Conservation (phyloP, 1,284 basidiomycete genomes). For the Moesziomyces antarcticus region DNA sequence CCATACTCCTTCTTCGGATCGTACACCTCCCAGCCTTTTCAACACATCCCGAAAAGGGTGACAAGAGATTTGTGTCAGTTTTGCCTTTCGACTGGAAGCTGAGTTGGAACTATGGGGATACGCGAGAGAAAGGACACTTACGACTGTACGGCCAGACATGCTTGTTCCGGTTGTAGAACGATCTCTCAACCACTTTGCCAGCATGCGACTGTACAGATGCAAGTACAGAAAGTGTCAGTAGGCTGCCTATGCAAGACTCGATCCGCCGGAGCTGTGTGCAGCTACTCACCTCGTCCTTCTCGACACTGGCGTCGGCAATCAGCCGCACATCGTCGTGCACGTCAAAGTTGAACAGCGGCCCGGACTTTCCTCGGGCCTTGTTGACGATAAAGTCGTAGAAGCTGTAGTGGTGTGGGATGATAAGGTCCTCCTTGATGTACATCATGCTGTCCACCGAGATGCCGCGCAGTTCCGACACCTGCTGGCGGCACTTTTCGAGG, state of each 20-base stretch:
- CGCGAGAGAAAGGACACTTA: neutral
- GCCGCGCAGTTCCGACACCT: conserved; percentile 89
- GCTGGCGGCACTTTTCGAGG: conserved; percentile 89
- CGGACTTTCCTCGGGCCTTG: conserved; percentile 97
- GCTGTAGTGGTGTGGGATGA: conserved; percentile 81
- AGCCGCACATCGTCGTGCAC: conserved; percentile 97
- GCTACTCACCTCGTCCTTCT: conserved; percentile 82
- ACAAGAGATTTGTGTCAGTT: neutral
- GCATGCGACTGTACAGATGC: conserved; percentile 78
- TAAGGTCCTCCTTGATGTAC: conserved; percentile 81
- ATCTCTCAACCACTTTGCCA: conserved; percentile 93
- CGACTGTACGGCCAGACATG: conserved; percentile 89
- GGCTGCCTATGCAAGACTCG: neutral
- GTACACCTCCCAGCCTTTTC: conserved; percentile 59
- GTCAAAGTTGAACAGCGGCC: conserved; percentile 97
- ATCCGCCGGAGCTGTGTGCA: neutral
- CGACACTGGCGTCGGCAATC: conserved; percentile 91
- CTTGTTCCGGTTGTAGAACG: conserved; percentile 95
- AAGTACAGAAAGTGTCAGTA: neutral
- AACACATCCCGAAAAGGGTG: neutral
- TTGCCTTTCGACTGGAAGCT: neutral
- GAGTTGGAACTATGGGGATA: neutral
- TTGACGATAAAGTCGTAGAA: conserved; percentile 99
- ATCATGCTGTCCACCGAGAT: conserved; percentile 94
- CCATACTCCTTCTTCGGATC: conserved; percentile 62